Percentiles rank a stretch among this genome's conserved stretches.
These are phyloP conservation scores for Colletotrichum ledebouriae DNA, from an alignment of 2,329 filamentous ascomycete genomes.

Conservation along the genomic window DNA sequence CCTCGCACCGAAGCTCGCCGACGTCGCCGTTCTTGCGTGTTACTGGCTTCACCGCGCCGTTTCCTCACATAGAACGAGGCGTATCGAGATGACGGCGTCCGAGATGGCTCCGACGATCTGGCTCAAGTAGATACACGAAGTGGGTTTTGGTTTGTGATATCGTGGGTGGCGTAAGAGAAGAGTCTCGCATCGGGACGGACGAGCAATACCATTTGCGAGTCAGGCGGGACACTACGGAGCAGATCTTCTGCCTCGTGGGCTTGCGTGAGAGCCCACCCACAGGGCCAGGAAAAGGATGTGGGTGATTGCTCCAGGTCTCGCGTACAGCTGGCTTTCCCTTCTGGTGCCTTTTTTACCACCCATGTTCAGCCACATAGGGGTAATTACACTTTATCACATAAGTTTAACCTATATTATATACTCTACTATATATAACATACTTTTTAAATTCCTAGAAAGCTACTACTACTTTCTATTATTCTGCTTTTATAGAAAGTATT, in stretches of 20 bases:
- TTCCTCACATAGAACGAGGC: not conserved
- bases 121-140: conserved; percentile 16
- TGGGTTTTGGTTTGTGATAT: conserved; percentile 5
- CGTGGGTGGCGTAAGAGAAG: not conserved
- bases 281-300: conserved; percentile 23
- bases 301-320: not conserved
- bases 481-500: too few species aligned
- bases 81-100: not conserved
- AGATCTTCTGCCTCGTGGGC: conserved; percentile 25
- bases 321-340: conserved; percentile 5
- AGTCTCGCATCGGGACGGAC: not conserved
- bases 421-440: too few species aligned
- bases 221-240: conserved; percentile 13
- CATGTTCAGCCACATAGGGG: too few species aligned
- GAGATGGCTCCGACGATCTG: conserved; percentile 15
- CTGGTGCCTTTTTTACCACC: too few species aligned
- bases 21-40: not conserved
- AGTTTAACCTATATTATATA: too few species aligned
- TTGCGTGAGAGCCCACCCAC: conserved; percentile 12
- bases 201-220: conserved; percentile 27
- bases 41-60: not conserved
- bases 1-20: not conserved
- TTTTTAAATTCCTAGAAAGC: too few species aligned
- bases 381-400: too few species aligned
- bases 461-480: too few species aligned